Percentiles rank a stretch among this genome's conserved stretches.
Conservation (phyloP, 805 yeast species). For the Candida chauliodis region DNA sequence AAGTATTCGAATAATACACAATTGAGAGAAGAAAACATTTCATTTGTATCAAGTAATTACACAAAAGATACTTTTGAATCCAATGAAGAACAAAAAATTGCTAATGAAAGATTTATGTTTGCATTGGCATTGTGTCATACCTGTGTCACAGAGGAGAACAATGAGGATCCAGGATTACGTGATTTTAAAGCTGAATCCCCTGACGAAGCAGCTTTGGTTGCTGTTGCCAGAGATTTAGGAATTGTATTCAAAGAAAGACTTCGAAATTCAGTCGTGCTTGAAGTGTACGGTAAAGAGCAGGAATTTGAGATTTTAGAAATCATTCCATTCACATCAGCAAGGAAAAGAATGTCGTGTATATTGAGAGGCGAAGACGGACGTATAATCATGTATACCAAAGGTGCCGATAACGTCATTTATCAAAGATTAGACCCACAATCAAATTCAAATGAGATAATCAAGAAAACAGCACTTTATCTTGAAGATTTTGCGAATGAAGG, state of each 20-base stretch:
- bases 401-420: slow-evolving; percentile 74
- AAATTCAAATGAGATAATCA: slow-evolving; percentile 42
- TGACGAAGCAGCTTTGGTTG: slow-evolving; percentile 78
- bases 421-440: slow-evolving; percentile 30
- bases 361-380: slow-evolving; percentile 42
- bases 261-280: slow-evolving; percentile 43
- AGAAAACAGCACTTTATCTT: slow-evolving; percentile 58
- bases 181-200: slow-evolving; percentile 78
- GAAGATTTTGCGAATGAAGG: slow-evolving; percentile 76
- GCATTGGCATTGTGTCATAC: slow-evolving; percentile 74
- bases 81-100: slow-evolving; percentile 33
- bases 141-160: slow-evolving; percentile 57
- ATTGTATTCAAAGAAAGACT: slow-evolving; percentile 54
- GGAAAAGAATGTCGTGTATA: slow-evolving; percentile 78
- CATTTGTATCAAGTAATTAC: slow-evolving; percentile 61
- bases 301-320: slow-evolving; percentile 51
- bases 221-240: slow-evolving; percentile 72
- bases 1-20: slow-evolving; percentile 40
- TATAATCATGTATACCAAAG: slow-evolving; percentile 55
- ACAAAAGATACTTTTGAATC: slow-evolving; percentile 47
- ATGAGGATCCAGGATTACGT: slow-evolving; percentile 36
- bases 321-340: slow-evolving; percentile 63
- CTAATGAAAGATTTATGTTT: slow-evolving; percentile 57
- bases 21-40: slow-evolving; percentile 46
- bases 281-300: slow-evolving; percentile 42